Evolutionary conservation across 768 basidiomycete genomes (phyloP).

Genomic region (Mrakia hoshinonis): DNA sequence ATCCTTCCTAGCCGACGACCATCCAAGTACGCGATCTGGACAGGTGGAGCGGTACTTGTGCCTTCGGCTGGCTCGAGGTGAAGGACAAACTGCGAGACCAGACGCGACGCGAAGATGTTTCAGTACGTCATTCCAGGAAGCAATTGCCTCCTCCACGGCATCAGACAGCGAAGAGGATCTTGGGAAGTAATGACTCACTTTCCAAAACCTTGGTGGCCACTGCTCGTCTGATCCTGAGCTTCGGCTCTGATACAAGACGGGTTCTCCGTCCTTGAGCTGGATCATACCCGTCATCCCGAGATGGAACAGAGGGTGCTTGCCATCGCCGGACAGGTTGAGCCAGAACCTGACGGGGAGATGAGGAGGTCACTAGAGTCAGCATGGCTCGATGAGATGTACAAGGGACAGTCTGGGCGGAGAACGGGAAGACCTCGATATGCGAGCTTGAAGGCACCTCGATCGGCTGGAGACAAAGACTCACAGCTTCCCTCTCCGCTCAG

Average conservation of each 20-base stretch:
- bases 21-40: constrained; percentile 24
- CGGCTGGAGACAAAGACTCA: neutral
- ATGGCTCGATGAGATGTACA: too few relatives aligned
- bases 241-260: neutral
- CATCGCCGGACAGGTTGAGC: constrained; percentile 2
- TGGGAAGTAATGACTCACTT: constrained; percentile 19
- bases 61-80: neutral
- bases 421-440: too few relatives aligned
- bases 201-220: constrained; percentile 25
- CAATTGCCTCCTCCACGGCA: too few relatives aligned
- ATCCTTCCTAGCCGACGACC: constrained; percentile 22
- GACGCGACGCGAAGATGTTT: neutral
- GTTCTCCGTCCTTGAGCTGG: constrained; percentile 3
- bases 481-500: constrained; percentile 23
- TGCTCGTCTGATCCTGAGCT: neutral
- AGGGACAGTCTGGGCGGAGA: too few relatives aligned
- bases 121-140: too few relatives aligned
- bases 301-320: constrained; percentile 16
- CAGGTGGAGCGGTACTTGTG: neutral
- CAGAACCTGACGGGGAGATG: constrained; percentile 16
- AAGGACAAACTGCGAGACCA: constrained; percentile 10
- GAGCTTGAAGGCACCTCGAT: neutral
- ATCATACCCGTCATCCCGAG: constrained; percentile 27
- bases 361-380: neutral
- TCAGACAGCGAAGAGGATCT: too few relatives aligned